These are phyloP conservation scores for Talaromyces liani DNA, from an alignment of 495 filamentous ascomycete genomes.

Conservation along the genomic window DNA sequence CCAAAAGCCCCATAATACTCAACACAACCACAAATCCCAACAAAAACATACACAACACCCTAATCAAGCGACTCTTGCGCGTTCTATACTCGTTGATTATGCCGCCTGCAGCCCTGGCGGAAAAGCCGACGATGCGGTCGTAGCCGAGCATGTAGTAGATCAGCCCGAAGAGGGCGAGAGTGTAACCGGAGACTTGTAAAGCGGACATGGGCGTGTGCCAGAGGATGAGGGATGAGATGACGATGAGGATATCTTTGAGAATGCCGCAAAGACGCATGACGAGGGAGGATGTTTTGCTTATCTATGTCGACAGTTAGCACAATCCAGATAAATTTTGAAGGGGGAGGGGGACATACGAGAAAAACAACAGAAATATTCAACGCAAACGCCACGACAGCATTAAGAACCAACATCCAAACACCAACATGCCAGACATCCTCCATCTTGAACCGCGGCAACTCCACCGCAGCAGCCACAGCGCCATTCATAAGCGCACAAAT, in stretches of 20 bases:
- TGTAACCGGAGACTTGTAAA: constrained; percentile 60
- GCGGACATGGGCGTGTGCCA: constrained; percentile 53
- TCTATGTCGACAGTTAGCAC: constrained; percentile 31
- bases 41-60: neutral
- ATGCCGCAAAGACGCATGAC: constrained; percentile 70
- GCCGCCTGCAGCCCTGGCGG: neutral
- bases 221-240: constrained; percentile 54
- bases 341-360: constrained; percentile 43
- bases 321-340: neutral
- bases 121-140: constrained; percentile 6
- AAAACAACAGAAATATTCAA: constrained; percentile 73
- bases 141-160: constrained; percentile 59
- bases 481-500: constrained; percentile 71
- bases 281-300: constrained; percentile 70
- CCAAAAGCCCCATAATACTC: neutral
- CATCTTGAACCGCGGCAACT: constrained; percentile 46
- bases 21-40: constrained; percentile 2
- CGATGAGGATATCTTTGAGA: constrained; percentile 69
- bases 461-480: constrained; percentile 52
- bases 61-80: constrained; percentile 33
- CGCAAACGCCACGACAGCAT: constrained; percentile 67
- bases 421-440: constrained; percentile 51
- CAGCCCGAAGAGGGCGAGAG: constrained; percentile 54
- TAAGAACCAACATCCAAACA: constrained; percentile 48
- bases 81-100: constrained; percentile 80